Conservation (phyloP, 257 asterid genomes). For the Solanum sparsipilum region DNA sequence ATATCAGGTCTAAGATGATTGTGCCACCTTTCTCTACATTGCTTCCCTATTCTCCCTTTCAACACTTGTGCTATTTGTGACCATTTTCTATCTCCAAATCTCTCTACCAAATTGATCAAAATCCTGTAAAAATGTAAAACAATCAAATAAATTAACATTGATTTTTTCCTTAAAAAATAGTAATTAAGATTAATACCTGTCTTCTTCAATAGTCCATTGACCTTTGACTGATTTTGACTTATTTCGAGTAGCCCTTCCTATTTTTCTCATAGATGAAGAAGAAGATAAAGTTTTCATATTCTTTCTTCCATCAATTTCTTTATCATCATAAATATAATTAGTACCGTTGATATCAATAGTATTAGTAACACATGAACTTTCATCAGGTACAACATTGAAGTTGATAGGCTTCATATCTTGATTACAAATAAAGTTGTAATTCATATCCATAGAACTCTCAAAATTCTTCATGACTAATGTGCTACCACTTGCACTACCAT, state of each 20-base stretch:
- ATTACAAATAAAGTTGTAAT: neutral
- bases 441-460: conserved; percentile 17
- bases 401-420: conserved; percentile 14
- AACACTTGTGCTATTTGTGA: conserved; percentile 38
- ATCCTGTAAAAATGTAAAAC: conserved; percentile 18
- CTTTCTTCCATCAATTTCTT: conserved; percentile 1
- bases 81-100: conserved; percentile 48
- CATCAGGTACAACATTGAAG: conserved; percentile 28
- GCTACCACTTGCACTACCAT: neutral
- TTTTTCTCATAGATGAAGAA: neutral
- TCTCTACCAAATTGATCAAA: conserved; percentile 28
- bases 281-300: conserved; percentile 2
- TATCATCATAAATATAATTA: neutral
- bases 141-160: neutral
- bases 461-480: conserved; percentile 6
- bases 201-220: conserved; percentile 66
- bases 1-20: conserved; percentile 71
- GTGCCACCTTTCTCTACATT: conserved; percentile 79
- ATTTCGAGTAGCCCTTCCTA: neutral
- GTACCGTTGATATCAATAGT: conserved; percentile 17
- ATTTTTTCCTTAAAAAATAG: neutral
- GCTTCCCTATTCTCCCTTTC: conserved; percentile 71
- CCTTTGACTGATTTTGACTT: conserved; percentile 30
- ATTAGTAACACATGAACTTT: conserved; percentile 33
- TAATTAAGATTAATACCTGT: conserved; percentile 24